Evolutionary conservation across 2,329 filamentous ascomycete species (phyloP).

Genomic region (Ophiostoma novo-ulmi): DNA sequence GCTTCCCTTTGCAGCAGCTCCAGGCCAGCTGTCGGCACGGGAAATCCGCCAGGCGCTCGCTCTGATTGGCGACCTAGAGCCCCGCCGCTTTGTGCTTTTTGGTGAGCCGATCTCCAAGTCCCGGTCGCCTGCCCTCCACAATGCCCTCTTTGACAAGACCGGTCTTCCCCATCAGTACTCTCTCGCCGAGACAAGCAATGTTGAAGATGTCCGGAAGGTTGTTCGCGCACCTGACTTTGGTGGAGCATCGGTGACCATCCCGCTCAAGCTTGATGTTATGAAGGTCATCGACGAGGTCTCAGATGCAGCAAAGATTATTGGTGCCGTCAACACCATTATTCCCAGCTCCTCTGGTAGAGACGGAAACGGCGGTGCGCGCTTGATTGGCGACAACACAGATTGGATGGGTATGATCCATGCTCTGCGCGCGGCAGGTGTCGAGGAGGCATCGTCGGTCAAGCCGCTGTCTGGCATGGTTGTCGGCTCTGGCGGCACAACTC

Average conservation of each 20-base stretch:
- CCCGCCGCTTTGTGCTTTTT: constrained; percentile 78
- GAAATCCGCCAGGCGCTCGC: constrained; percentile 78
- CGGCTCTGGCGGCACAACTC: constrained; percentile 84
- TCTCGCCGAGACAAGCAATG: constrained; percentile 66
- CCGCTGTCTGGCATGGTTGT: constrained; percentile 68
- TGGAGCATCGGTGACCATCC: constrained; percentile 92
- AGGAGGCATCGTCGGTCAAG: constrained; percentile 33
- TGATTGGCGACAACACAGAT: constrained; percentile 90
- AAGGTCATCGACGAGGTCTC: constrained; percentile 73
- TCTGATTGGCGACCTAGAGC: constrained; percentile 70
- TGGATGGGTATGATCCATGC: constrained; percentile 87
- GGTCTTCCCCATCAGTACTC: constrained; percentile 84
- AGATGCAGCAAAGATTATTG: constrained; percentile 73
- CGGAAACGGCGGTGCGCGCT: constrained; percentile 42
- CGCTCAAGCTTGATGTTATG: constrained; percentile 86
- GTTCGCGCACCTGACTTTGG: constrained; percentile 74
- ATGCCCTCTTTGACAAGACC: constrained; percentile 67
- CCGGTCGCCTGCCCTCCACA: constrained; percentile 84
- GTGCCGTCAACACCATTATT: constrained; percentile 91
- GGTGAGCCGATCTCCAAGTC: constrained; percentile 79
- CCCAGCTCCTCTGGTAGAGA: constrained; percentile 43
- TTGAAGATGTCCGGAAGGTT: constrained; percentile 55
- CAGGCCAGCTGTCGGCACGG: constrained; percentile 82
- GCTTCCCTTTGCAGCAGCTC: constrained; percentile 88
- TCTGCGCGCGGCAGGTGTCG: constrained; percentile 63